A percentile compares a stretch with the other conserved stretches of the same genome.
Conservation (phyloP, 768 basidiomycete genomes). For the Phaffia tasmanica region DNA sequence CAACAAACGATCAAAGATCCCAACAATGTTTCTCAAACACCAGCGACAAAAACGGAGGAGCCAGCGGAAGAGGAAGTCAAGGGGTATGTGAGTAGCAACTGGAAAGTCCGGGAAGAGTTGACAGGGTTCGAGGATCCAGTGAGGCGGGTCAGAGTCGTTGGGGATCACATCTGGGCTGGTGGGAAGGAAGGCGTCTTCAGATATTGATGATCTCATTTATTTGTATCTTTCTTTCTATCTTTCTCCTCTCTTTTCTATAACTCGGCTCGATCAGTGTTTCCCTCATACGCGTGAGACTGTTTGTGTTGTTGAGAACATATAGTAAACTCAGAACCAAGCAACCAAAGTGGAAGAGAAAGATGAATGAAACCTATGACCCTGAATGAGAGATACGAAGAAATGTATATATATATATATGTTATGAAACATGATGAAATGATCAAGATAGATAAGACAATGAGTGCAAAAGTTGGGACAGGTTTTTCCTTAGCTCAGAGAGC, state of each 20-base stretch:
- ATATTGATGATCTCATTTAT: too few species aligned
- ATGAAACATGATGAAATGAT: background rate
- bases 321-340: background rate
- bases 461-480: too few species aligned
- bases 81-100: too few species aligned
- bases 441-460: background rate
- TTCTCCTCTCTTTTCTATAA: too few species aligned
- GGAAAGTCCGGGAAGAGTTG: constrained; percentile 10
- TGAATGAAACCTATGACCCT: background rate
- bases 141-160: background rate
- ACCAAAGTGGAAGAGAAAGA: background rate
- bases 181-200: too few species aligned
- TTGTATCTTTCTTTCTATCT: too few species aligned
- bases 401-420: background rate
- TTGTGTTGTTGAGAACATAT: too few species aligned
- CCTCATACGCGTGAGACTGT: too few species aligned
- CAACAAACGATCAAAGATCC: background rate
- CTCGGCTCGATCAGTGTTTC: too few species aligned
- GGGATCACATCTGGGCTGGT: background rate
- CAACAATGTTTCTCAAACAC: background rate
- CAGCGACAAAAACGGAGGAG: too few species aligned
- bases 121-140: constrained; percentile 19
- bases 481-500: background rate
- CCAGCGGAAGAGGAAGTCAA: too few species aligned
- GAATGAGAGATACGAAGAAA: background rate